A percentile compares a stretch with the other conserved stretches of the same genome.
Evolutionary conservation across 768 basidiomycete genomes (phyloP).

Genomic region (Kockovaella imperatae): DNA sequence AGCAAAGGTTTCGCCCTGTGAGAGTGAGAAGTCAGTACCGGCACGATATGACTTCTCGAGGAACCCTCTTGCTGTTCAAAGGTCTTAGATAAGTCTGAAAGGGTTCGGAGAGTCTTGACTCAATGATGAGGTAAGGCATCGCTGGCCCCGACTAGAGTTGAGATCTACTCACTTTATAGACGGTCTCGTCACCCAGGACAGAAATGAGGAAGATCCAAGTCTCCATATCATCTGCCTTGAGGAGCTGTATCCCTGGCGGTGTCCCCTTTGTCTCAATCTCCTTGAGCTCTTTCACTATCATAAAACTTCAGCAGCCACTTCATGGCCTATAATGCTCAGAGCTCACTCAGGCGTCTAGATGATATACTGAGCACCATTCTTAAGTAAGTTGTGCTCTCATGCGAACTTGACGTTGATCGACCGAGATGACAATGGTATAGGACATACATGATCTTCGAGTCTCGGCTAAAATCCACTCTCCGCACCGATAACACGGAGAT

Average conservation of each 20-base stretch:
- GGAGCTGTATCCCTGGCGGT: slow-evolving; percentile 31
- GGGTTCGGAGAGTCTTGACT: too few relatives aligned
- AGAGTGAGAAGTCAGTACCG: too few relatives aligned
- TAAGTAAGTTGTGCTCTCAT: background rate
- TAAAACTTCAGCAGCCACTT: background rate
- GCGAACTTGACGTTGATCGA: background rate
- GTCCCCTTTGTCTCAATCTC: slow-evolving; percentile 36
- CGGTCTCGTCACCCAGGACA: slow-evolving; percentile 36
- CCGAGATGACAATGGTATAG: background rate
- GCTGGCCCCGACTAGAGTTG: background rate
- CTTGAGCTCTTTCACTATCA: slow-evolving; percentile 38
- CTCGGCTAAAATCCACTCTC: too few relatives aligned
- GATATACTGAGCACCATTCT: slow-evolving; percentile 15
- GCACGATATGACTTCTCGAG: too few relatives aligned
- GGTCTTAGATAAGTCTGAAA: too few relatives aligned
- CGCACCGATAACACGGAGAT: too few relatives aligned
- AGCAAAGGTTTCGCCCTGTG: slow-evolving; percentile 33
- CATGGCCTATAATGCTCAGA: background rate
- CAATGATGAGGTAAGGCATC: too few relatives aligned
- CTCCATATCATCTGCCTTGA: slow-evolving; percentile 28
- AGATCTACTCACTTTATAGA: slow-evolving; percentile 24
- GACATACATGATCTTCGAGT: too few relatives aligned
- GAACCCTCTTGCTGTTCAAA: too few relatives aligned
- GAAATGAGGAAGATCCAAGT: slow-evolving; percentile 32
- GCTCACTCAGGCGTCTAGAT: slow-evolving; percentile 25